phyloP scores from a whole-genome alignment of 1,139 yeast genomes.

The Blastobotrys indianensis region DNA sequence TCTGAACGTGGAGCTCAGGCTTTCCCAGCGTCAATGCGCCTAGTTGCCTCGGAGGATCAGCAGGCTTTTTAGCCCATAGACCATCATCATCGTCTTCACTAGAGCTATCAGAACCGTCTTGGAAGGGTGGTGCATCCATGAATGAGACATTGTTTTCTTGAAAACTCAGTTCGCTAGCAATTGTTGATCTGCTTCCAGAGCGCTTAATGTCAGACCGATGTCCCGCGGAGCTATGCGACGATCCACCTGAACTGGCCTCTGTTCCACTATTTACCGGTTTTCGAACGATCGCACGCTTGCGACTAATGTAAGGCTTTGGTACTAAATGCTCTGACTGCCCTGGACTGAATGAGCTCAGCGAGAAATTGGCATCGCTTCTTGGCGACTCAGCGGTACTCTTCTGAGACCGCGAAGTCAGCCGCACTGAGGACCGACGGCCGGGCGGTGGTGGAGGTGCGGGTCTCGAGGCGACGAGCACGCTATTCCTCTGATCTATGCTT shows the following conservation, averaged over 20 bases:
- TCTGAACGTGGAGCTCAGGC: slow-evolving; percentile 22
- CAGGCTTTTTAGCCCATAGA: slow-evolving; percentile 54
- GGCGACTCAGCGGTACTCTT: not conserved
- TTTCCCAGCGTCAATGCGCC: slow-evolving; percentile 2
- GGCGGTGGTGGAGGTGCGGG: slow-evolving; percentile 71
- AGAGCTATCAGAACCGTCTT: slow-evolving; percentile 40
- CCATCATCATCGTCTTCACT: slow-evolving; percentile 47
- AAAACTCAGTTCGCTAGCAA: slow-evolving; percentile 42
- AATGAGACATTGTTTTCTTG: slow-evolving; percentile 65
- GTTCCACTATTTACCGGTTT: slow-evolving; percentile 21
- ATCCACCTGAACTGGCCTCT: not conserved
- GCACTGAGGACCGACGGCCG: slow-evolving; percentile 13
- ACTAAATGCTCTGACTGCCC: slow-evolving; percentile 26
- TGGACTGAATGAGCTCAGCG: slow-evolving; percentile 24
- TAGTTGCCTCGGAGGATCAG: slow-evolving; percentile 13
- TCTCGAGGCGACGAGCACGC: slow-evolving; percentile 52
- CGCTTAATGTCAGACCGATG: no score
- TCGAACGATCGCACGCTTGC: slow-evolving; percentile 21
- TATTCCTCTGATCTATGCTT: slow-evolving; percentile 14
- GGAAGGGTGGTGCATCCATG: slow-evolving; percentile 60
- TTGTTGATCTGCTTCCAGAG: no score
- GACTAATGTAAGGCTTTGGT: slow-evolving; percentile 26
- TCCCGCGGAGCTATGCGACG: no score
- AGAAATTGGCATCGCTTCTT: slow-evolving; percentile 1
- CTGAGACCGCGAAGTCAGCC: not conserved